Conservation (phyloP, 345 rosid genomes). For the Dovyalis caffra region DNA sequence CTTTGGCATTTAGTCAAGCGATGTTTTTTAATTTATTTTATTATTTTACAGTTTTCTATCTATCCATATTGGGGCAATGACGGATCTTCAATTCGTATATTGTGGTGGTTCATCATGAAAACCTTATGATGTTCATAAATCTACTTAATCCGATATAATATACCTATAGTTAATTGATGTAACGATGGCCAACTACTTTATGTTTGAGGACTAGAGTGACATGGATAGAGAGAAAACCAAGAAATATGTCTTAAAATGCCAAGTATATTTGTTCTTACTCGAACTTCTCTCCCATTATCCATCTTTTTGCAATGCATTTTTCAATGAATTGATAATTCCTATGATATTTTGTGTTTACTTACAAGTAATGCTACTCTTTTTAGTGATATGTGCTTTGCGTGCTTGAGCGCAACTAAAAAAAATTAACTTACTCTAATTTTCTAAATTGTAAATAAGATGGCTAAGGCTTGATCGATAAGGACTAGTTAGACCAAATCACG, state of each 20-base stretch:
- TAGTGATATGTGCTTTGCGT: slow-evolving; percentile 99
- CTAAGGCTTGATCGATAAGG: too few relatives aligned
- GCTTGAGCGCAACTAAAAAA: too few relatives aligned
- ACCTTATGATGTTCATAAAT: not conserved
- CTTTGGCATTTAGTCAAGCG: not conserved
- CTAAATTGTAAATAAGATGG: too few relatives aligned
- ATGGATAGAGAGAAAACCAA: slow-evolving; percentile 79
- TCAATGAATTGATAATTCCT: not conserved
- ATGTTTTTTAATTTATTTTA: not conserved
- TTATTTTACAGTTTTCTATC: slow-evolving; percentile 70
- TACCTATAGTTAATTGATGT: slow-evolving; percentile 34
- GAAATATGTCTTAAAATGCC: slow-evolving; percentile 72
- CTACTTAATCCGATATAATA: slow-evolving; percentile 12
- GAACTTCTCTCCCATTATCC: not conserved
- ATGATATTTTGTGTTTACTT: slow-evolving; percentile 11
- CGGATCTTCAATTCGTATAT: slow-evolving; percentile 79
- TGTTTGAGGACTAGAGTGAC: slow-evolving; percentile 85
- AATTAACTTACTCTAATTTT: too few relatives aligned
- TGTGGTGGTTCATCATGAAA: slow-evolving; percentile 78
- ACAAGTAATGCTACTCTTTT: slow-evolving; percentile 22
- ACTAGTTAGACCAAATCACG: too few relatives aligned
- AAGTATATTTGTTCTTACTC: slow-evolving; percentile 41
- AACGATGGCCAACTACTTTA: slow-evolving; percentile 76
- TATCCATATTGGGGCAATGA: slow-evolving; percentile 77
- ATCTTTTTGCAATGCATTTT: slow-evolving; percentile 10